Conservation (phyloP, 345 rosid genomes). For the Moringa oleifera region DNA sequence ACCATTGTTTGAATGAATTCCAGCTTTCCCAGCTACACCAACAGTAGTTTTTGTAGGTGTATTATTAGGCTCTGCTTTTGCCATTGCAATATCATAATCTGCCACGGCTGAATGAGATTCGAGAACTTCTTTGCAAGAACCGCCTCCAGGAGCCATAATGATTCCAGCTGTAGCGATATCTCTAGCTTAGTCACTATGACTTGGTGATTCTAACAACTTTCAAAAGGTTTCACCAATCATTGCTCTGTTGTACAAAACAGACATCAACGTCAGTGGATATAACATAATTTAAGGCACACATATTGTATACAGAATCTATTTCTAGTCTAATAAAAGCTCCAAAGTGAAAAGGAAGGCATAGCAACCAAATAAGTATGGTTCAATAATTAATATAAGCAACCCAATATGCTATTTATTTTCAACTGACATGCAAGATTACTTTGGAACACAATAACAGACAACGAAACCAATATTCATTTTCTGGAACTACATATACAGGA, state of each 20-base stretch:
- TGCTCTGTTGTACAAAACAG: neutral
- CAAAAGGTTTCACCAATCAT: neutral
- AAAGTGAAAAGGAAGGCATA: neutral
- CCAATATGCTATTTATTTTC: no score
- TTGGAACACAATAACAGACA: no score
- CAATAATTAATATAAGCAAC: neutral
- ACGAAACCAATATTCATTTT: no score
- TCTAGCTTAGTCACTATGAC: neutral
- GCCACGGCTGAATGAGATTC: constrained; percentile 38
- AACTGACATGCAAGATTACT: no score
- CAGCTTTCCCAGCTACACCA: constrained; percentile 39
- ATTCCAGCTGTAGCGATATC: neutral
- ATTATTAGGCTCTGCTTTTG: constrained; percentile 35
- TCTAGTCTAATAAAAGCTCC: neutral
- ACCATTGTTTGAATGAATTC: constrained; percentile 47
- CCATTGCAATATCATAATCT: constrained; percentile 43
- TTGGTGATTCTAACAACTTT: neutral
- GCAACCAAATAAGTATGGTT: neutral
- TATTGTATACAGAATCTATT: neutral
- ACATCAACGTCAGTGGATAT: neutral
- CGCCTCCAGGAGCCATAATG: constrained; percentile 57
- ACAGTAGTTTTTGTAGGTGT: constrained; percentile 43
- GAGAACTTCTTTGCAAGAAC: constrained; percentile 41
- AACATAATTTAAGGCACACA: no score
- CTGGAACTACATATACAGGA: no score